Evolutionary conservation across 139 green algal genomes (phyloP), one percentile per base, ranked within the genome.

Genomic region (Volvox reticuliferus): DNA sequence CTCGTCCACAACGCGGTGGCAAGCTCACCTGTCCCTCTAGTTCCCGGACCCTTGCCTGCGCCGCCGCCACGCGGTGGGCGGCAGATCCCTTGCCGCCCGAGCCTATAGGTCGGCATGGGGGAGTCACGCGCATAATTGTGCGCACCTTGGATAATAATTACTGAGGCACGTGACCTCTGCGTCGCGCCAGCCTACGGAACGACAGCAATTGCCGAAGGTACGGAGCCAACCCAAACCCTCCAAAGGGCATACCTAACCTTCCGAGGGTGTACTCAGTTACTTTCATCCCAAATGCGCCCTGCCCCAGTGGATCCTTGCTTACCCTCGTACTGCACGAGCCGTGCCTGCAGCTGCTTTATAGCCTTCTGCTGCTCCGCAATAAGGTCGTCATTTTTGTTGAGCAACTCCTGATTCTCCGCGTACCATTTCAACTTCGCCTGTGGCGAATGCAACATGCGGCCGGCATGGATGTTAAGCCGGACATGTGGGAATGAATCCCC

Each of bases 331-430:
- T 75, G 73, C 86, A 55, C 80, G 79, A 97, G 88, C 44, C 93
- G 32, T 28, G 81, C 61, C 92, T 94, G 88, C 86, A 96, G 91
- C 68, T 91, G 75, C 20, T 81, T 44, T 28, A 96, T 96, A 5
- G 91, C 50, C 14, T 92, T 90, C 22, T 89, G 92, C 91, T 97
- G 95, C 91, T 96, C 91, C 55, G 77, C 63, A 36, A 97, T 79
- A 62, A 97, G 87, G 0, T 19, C 65, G 33, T 94, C 92, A 63
- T 95, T 93, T 75, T 89, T 89, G 86, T 73, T 93, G 79, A 97
- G 79, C 80, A 97, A 75, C 86, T 94, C 89, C 93, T 97, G 95
- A 85, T 97, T 97, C 89, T 97, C 95, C 17, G 90, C 91, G 80
- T 95, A 95, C 93, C 93, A 92, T 2, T 35, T 37, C 63, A 96